These are phyloP conservation scores for Bodo saltans DNA, from an alignment of 78 protist species.

Conservation along the genomic window DNA sequence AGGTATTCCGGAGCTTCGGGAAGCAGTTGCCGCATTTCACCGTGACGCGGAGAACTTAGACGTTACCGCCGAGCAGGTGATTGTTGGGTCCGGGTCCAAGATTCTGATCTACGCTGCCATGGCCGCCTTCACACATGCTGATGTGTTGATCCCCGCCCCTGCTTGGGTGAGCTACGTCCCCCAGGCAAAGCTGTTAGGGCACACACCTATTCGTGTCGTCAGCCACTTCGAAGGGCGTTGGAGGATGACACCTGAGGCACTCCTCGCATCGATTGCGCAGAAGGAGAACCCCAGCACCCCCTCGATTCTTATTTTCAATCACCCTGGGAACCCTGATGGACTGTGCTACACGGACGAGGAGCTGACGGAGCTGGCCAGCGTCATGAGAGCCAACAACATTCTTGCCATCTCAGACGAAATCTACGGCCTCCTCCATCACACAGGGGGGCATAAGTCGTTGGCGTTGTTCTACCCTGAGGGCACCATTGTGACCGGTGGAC, in stretches of 20 bases:
- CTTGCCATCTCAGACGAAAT: conserved; percentile 20
- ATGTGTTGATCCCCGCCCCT: not conserved
- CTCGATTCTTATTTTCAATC: conserved; percentile 2
- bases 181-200: not conserved
- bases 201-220: not conserved
- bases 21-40: not conserved
- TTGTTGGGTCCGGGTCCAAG: not conserved
- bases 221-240: not conserved
- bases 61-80: not conserved
- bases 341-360: conserved; percentile 9
- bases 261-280: too few species aligned
- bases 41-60: not conserved
- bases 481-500: conserved; percentile 5
- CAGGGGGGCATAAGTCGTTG: conserved; percentile 3
- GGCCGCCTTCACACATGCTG: not conserved
- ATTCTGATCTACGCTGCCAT: not conserved
- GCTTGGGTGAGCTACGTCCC: conserved; percentile 27
- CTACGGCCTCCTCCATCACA: not conserved
- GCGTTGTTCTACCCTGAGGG: conserved; percentile 8
- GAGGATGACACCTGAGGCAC: conserved; percentile 12
- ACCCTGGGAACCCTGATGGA: conserved; percentile 11
- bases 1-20: not conserved
- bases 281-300: not conserved
- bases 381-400: not conserved
- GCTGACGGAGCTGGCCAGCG: not conserved